Base-by-base conservation (phyloP, 192 early-diverging fungal genomes). In the Backusella morwellensis region DNA sequence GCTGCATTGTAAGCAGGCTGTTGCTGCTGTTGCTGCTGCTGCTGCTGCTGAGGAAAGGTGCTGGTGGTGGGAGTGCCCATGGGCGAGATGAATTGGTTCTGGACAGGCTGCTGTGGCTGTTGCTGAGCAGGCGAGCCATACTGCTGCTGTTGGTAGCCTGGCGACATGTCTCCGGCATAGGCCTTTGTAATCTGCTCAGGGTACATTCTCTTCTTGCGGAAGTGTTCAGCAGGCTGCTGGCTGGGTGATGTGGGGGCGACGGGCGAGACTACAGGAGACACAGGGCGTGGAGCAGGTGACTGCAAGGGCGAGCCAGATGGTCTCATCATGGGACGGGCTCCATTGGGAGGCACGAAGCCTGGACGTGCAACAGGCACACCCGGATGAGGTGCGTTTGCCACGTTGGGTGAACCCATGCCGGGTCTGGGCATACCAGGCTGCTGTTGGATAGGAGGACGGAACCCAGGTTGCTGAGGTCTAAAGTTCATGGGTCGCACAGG, bases 181-280 rank as follows among this genome's bases (percentile, higher is more conserved):
- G 83, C 74, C 40, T 84, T 74, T 1, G 74, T 77, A 35, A 85
- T 88, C 54, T 87, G 82, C 4, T 86, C 79, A 19, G 88, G 88
- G 76, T 89, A 89, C 79, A 85, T 78, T 66, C 88, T 73, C 77
- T 89, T 89, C 29, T 81, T 75, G 68, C 85, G 82, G 52, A 83
- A 84, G 52, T 75, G 78, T 4, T 78, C 77, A 11, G 68, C 42
- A 42, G 35, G 21, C 5, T 21, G 70, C 36, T 52, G 26, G 19
- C 21, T 75, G 7, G 80, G 76, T 1, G 78, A 77, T 9, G 78
- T 66, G 1, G 84, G 74, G 0, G 80, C 26, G 32, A 79, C 35
- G 35, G 82, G 66, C 44, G 59, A 68, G 17, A n/a, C 17, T 0
- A 66, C 12, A 68, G 74, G 42, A 75, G 56, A 23, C 7, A 63